Conservation (phyloP, 1,284 basidiomycete species). For the Cutaneotrichosporon mucoides region DNA sequence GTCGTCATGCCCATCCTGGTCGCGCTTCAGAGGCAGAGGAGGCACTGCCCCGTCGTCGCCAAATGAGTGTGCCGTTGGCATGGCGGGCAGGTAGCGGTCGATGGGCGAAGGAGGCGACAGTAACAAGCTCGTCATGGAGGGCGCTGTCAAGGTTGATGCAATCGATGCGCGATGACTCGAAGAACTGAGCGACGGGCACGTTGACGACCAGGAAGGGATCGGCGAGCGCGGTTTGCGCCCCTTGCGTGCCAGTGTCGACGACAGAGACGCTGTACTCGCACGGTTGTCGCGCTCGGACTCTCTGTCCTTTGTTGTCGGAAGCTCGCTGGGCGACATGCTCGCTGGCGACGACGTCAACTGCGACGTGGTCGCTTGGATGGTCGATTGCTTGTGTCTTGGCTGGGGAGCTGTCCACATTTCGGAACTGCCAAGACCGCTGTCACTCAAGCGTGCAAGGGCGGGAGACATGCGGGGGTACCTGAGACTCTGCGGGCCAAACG, state of each 20-base stretch:
- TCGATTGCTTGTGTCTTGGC: background rate
- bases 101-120: constrained; percentile 16
- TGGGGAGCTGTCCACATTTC: background rate
- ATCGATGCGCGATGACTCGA: constrained; percentile 19
- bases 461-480: constrained; percentile 24
- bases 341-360: background rate
- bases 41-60: background rate
- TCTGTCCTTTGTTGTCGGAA: background rate
- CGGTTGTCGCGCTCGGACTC: background rate
- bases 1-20: background rate
- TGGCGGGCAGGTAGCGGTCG: constrained; percentile 7
- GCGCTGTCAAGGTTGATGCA: constrained; percentile 20
- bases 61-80: background rate
- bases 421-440: constrained; percentile 4
- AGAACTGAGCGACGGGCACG: constrained; percentile 19
- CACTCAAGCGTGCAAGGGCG: constrained; percentile 21
- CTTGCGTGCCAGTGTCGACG: constrained; percentile 6
- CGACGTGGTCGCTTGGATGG: background rate
- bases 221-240: constrained; percentile 14
- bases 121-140: constrained; percentile 18
- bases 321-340: background rate
- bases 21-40: background rate
- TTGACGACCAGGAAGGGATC: constrained; percentile 20
- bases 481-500: constrained; percentile 19
- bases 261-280: background rate